Percentiles rank a stretch among this genome's conserved stretches.
Conservation (phyloP, 2,329 filamentous ascomycete genomes). For the Metarhizium guizhouense region DNA sequence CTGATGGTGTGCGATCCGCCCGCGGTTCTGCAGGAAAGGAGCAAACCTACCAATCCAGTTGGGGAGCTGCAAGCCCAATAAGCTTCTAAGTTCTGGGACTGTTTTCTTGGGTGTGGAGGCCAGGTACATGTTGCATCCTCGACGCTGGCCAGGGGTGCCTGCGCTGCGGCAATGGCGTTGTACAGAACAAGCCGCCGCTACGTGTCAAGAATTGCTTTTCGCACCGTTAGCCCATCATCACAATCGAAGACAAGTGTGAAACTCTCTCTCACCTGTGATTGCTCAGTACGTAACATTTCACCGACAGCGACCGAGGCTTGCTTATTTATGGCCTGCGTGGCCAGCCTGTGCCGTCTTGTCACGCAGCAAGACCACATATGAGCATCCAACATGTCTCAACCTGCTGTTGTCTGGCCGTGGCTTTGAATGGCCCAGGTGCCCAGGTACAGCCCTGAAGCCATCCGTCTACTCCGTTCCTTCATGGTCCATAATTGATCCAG, state of each 20-base stretch:
- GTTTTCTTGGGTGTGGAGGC: not conserved
- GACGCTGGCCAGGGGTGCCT: not conserved
- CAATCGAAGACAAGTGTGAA: no score
- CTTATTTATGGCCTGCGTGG: not conserved
- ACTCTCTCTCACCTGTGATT: not conserved
- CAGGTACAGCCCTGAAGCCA: no score
- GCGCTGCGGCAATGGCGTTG: not conserved
- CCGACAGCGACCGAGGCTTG: conserved; percentile 4
- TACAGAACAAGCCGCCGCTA: not conserved
- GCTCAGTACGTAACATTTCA: conserved; percentile 4
- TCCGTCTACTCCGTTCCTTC: no score
- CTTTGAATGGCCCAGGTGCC: no score
- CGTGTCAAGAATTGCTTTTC: not conserved
- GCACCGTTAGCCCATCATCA: not conserved
- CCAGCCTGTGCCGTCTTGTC: not conserved
- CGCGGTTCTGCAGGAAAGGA: not conserved
- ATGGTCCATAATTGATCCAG: no score
- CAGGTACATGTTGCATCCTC: not conserved
- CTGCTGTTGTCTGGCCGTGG: not conserved
- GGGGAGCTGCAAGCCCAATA: not conserved
- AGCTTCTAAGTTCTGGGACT: not conserved
- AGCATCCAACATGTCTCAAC: not conserved
- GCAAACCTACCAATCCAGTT: not conserved
- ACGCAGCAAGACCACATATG: not conserved
- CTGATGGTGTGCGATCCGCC: not conserved